These are phyloP conservation scores for Hyaloscypha bicolor DNA, from an alignment of 495 filamentous ascomycete species.

Conservation along the genomic window DNA sequence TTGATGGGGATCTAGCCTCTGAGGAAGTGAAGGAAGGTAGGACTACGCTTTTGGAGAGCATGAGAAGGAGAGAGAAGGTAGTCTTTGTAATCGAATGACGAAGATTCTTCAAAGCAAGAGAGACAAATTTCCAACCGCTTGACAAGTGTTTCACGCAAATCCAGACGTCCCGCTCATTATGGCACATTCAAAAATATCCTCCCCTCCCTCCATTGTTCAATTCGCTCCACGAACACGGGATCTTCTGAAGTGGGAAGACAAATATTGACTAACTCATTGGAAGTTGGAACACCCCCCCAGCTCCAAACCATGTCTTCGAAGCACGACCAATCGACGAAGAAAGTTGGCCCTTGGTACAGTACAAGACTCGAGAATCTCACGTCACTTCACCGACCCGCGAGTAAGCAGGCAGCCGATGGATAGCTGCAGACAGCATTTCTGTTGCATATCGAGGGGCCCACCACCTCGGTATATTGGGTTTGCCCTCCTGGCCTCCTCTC, in stretches of 20 bases:
- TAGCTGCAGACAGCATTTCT: background rate
- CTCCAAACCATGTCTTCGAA: too few relatives aligned
- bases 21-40: background rate
- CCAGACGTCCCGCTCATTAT: too few relatives aligned
- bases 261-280: too few relatives aligned
- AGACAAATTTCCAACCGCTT: background rate
- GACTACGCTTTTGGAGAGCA: slow-evolving; percentile 9
- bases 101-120: background rate
- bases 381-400: background rate
- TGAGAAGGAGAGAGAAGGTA: background rate
- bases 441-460: background rate
- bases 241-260: too few relatives aligned
- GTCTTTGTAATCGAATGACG: background rate
- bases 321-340: too few relatives aligned
- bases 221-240: too few relatives aligned
- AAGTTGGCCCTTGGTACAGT: background rate
- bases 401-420: background rate
- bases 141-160: background rate
- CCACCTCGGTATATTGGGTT: background rate
- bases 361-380: background rate
- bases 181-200: too few relatives aligned
- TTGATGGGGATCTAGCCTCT: background rate
- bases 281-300: too few relatives aligned
- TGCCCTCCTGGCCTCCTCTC: background rate
- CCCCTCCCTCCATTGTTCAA: too few relatives aligned